Percentiles rank a stretch among this genome's conserved stretches.
phyloP scores from a whole-genome alignment of 148 eudicot species.

The Heliamphora exappendiculata region DNA sequence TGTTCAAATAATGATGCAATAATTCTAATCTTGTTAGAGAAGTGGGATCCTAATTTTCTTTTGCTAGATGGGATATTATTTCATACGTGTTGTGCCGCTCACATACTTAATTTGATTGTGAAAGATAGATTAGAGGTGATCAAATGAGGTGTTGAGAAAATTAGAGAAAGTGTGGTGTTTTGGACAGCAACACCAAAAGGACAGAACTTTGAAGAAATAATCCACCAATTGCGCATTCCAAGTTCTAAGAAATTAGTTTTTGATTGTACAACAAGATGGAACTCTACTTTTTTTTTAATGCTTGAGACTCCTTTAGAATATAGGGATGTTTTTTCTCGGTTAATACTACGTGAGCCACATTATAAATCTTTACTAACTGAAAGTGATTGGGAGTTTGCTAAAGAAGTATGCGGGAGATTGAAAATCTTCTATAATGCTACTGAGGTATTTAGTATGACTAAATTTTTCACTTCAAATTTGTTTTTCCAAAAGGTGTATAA shows the following conservation, averaged over 20 bases:
- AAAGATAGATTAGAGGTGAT: constrained; percentile 16
- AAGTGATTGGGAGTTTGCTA: neutral
- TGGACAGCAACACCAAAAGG: constrained; percentile 19
- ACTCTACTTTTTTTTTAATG: neutral
- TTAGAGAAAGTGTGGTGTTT: constrained; percentile 18
- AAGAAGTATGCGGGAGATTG: neutral
- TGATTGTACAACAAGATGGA: neutral
- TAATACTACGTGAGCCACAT: neutral
- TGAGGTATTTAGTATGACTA: neutral
- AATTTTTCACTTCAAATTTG: no score
- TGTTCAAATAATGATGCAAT: constrained; percentile 4
- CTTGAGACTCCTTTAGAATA: neutral
- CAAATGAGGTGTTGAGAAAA: constrained; percentile 12
- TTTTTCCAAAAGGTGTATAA: neutral
- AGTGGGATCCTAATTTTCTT: neutral
- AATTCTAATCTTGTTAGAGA: neutral
- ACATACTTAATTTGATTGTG: no score
- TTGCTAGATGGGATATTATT: constrained; percentile 4
- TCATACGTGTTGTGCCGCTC: constrained; percentile 15
- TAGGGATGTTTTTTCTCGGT: no score
- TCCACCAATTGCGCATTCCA: neutral
- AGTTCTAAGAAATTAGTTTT: neutral
- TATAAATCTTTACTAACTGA: neutral
- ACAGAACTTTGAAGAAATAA: neutral
- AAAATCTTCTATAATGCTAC: neutral